Percentiles rank a stretch among this genome's conserved stretches.
Evolutionary conservation across 2,329 filamentous ascomycete genomes (phyloP).

Genomic region (Hypoxylon sp.): DNA sequence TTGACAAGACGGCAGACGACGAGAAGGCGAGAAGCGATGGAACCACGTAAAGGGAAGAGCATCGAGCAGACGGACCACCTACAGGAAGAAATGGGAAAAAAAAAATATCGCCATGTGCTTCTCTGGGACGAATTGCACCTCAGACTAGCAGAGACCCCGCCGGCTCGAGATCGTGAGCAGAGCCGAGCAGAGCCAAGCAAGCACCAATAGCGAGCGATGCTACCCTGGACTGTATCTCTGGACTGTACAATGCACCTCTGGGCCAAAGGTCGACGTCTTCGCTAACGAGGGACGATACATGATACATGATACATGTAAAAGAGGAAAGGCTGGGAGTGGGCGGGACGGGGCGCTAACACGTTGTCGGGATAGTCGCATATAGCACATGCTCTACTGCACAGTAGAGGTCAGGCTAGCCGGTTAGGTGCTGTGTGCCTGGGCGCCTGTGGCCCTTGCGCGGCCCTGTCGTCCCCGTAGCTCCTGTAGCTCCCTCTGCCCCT

Average conservation of each 20-base stretch:
- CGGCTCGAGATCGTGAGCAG: constrained; percentile 28
- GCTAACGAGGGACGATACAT: no score
- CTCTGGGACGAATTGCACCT: no score
- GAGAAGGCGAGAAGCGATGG: no score
- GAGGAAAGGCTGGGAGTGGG: constrained; percentile 19
- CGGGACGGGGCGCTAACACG: constrained; percentile 11
- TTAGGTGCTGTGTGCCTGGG: neutral
- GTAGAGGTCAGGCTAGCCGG: neutral
- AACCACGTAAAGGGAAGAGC: constrained; percentile 5
- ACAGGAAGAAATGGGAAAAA: constrained; percentile 1
- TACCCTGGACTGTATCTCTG: no score
- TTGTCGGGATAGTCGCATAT: constrained; percentile 9
- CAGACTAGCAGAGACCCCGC: constrained; percentile 23
- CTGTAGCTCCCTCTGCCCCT: no score
- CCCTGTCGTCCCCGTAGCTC: no score
- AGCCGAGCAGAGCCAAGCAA: constrained; percentile 19
- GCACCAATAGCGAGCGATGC: constrained; percentile 15
- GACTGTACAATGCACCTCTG: no score
- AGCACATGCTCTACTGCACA: neutral
- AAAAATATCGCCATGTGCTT: neutral
- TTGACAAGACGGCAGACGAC: constrained; percentile 10
- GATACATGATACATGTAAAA: no score
- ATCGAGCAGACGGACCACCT: neutral
- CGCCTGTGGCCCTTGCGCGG: no score
- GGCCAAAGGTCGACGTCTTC: no score